phyloP scores from a whole-genome alignment of 1,284 basidiomycete species.

The Ceratobasidium sp. region DNA sequence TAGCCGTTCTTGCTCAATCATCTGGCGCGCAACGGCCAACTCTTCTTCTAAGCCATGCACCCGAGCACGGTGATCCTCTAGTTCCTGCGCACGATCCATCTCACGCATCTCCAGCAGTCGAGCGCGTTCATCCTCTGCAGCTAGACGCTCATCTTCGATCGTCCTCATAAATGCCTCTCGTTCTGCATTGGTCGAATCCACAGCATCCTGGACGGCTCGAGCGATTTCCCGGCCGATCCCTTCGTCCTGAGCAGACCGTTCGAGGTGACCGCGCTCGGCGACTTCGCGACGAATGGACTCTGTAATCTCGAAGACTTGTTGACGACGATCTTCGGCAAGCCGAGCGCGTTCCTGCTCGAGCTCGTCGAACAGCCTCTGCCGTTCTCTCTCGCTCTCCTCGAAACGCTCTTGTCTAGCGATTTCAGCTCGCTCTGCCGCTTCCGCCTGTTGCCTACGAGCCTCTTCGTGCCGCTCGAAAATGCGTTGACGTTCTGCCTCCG shows the following conservation, averaged over 20 bases:
- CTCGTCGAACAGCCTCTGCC: slow-evolving; percentile 44
- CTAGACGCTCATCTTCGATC: slow-evolving; percentile 34
- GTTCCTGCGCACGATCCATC: slow-evolving; percentile 39
- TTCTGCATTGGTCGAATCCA: slow-evolving; percentile 34
- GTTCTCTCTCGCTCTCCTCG: slow-evolving; percentile 44
- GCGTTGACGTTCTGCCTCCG: slow-evolving; percentile 28
- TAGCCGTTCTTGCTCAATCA: slow-evolving; percentile 41
- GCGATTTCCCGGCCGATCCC: slow-evolving; percentile 41
- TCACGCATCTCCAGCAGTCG: slow-evolving; percentile 33
- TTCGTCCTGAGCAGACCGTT: slow-evolving; percentile 10
- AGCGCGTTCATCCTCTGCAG: slow-evolving; percentile 42
- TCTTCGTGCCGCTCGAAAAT: slow-evolving; percentile 18
- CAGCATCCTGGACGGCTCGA: slow-evolving; percentile 40
- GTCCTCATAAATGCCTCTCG: slow-evolving; percentile 19
- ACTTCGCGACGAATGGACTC: slow-evolving; percentile 43
- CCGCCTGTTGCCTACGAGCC: slow-evolving; percentile 20
- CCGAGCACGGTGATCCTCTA: slow-evolving; percentile 45
- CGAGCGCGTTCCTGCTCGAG: slow-evolving; percentile 42
- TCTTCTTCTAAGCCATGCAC: slow-evolving; percentile 46
- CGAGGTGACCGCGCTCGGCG: slow-evolving; percentile 32
- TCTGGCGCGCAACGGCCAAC: slow-evolving; percentile 36
- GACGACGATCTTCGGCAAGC: slow-evolving; percentile 44
- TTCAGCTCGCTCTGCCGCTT: slow-evolving; percentile 31
- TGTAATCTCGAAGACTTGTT: slow-evolving; percentile 41
- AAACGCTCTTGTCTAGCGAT: slow-evolving; percentile 41